These are phyloP conservation scores for Hypoxylon cercidicola DNA, from an alignment of 495 filamentous ascomycete species.

Conservation along the genomic window DNA sequence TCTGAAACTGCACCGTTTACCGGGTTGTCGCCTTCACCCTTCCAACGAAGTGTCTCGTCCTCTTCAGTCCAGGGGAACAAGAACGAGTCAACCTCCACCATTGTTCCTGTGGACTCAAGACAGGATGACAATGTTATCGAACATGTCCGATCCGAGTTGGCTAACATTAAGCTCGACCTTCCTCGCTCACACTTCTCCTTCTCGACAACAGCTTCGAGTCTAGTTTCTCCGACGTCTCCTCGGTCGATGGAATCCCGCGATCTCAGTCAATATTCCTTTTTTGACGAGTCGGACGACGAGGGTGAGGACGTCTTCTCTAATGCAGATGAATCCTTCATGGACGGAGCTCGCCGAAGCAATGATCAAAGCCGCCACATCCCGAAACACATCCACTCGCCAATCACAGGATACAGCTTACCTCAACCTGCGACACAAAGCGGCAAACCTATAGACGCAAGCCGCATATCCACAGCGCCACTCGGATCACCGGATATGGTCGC, in stretches of 20 bases:
- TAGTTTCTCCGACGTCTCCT: slow-evolving; percentile 43
- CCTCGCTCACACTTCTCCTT: slow-evolving; percentile 51
- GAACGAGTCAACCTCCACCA: slow-evolving; percentile 21
- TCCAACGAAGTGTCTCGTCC: slow-evolving; percentile 50
- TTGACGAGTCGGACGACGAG: slow-evolving; percentile 56
- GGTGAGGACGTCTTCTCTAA: slow-evolving; percentile 38
- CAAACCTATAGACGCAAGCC: slow-evolving; percentile 25
- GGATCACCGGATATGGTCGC: slow-evolving; percentile 46
- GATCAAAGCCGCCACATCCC: slow-evolving; percentile 14
- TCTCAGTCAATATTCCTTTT: slow-evolving; percentile 51
- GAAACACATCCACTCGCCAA: slow-evolving; percentile 40
- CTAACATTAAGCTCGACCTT: slow-evolving; percentile 21
- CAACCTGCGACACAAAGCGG: slow-evolving; percentile 37
- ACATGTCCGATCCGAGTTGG: neutral
- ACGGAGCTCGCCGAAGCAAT: slow-evolving; percentile 10
- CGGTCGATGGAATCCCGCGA: slow-evolving; percentile 37
- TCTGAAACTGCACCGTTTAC: slow-evolving; percentile 56
- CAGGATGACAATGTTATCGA: slow-evolving; percentile 1
- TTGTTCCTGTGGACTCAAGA: slow-evolving; percentile 5
- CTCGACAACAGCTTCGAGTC: slow-evolving; percentile 49
- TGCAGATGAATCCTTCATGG: slow-evolving; percentile 33
- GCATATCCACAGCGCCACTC: slow-evolving; percentile 25
- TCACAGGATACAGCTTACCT: slow-evolving; percentile 58
- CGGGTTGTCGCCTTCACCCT: slow-evolving; percentile 60
- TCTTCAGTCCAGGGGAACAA: slow-evolving; percentile 28